Conservation (phyloP, 208 protist genomes). For the Novymonas esmeraldas region DNA sequence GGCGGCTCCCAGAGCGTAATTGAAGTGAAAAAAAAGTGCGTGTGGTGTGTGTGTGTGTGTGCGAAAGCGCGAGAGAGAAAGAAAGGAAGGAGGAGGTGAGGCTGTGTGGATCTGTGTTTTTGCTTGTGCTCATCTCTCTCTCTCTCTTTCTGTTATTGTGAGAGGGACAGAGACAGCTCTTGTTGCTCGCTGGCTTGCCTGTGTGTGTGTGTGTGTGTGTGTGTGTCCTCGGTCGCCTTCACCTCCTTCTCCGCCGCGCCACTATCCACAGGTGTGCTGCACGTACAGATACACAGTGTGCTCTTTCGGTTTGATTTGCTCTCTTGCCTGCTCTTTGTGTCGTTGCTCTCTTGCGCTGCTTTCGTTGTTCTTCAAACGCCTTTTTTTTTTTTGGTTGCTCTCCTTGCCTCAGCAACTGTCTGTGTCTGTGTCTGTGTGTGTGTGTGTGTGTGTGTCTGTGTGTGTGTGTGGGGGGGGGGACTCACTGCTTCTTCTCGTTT, state of each 20-base stretch:
- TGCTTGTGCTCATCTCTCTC: conserved; percentile 9
- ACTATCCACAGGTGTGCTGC: background rate
- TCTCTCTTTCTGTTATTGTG: background rate
- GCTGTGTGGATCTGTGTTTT: background rate
- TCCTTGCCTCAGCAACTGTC: background rate
- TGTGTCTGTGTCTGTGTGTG: background rate
- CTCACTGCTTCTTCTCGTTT: too few relatives aligned
- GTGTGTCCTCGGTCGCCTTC: background rate
- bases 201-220: background rate
- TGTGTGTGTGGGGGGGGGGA: background rate
- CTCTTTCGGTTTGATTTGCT: too few relatives aligned
- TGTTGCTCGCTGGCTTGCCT: background rate
- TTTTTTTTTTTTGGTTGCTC: conserved; percentile 1
- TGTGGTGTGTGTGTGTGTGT: too few relatives aligned
- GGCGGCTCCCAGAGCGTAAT: too few relatives aligned
- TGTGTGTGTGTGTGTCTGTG: background rate
- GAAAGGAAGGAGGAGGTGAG: too few relatives aligned
- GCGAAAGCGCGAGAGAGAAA: too few relatives aligned
- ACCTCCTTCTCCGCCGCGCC: too few relatives aligned
- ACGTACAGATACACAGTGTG: too few relatives aligned
- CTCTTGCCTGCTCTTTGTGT: conserved; percentile 1
- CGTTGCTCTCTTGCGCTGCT: background rate
- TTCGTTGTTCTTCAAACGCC: background rate
- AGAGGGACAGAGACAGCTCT: background rate
- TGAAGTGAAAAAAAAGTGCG: too few relatives aligned